A percentile compares a stretch with the other conserved stretches of the same genome.
Conservation (phyloP, 1,139 yeast genomes). For the Nakaseomyces nivariensis region DNA sequence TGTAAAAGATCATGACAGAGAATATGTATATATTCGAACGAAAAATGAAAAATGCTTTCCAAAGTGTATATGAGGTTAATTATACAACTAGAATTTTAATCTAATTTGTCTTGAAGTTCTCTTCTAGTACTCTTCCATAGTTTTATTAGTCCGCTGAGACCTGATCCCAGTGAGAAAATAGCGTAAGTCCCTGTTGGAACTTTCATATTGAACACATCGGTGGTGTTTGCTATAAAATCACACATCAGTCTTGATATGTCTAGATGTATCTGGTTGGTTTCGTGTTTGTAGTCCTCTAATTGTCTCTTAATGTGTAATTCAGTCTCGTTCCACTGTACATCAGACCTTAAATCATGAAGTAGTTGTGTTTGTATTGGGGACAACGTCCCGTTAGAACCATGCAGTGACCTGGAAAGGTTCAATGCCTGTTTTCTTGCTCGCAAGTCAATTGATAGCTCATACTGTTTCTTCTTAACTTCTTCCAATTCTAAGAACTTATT, state of each 20-base stretch:
- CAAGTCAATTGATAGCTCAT: conserved; percentile 32
- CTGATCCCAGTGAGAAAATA: conserved; percentile 31
- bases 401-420: conserved; percentile 16
- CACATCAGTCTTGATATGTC: conserved; percentile 33
- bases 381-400: not conserved
- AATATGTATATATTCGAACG: no score
- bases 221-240: conserved; percentile 37
- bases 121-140: conserved; percentile 27
- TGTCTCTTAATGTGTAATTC: conserved; percentile 19
- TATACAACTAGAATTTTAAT: not conserved
- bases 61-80: no score
- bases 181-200: conserved; percentile 29
- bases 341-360: conserved; percentile 25
- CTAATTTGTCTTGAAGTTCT: not conserved
- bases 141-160: conserved; percentile 33
- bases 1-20: no score
- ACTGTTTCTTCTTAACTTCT: conserved; percentile 34
- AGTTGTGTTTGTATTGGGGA: conserved; percentile 29
- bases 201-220: conserved; percentile 34
- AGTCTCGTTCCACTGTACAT: conserved; percentile 3
- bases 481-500: conserved; percentile 37
- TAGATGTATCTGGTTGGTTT: conserved; percentile 29
- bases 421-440: conserved; percentile 29
- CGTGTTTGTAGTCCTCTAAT: conserved; percentile 26
- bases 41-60: no score